Conservation (phyloP, 176 grass and related monocot genomes). For the Oryza meyeriana region DNA sequence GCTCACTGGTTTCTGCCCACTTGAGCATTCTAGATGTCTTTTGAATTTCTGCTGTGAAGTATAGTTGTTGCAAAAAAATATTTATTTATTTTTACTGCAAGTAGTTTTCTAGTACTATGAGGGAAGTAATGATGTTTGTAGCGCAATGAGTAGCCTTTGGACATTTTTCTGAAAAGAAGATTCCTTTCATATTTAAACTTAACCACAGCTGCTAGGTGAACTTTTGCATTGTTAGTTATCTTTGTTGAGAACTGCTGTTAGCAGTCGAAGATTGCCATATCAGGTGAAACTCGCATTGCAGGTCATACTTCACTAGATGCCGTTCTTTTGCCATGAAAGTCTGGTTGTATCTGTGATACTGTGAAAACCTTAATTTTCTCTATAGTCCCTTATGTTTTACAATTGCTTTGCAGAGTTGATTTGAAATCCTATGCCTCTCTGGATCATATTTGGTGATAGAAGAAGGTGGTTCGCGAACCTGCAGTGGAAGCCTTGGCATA, state of each 20-base stretch:
- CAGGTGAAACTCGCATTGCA: neutral
- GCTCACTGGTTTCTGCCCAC: neutral
- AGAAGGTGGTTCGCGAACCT: constrained; percentile 43
- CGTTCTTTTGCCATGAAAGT: neutral
- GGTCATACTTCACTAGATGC: neutral
- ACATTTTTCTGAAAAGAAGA: neutral
- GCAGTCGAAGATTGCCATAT: neutral
- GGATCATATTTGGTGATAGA: constrained; percentile 72
- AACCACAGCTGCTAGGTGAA: neutral
- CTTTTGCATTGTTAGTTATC: neutral
- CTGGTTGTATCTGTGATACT: neutral
- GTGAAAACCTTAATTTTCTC: neutral
- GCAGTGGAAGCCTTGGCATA: constrained; percentile 59
- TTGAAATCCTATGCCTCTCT: constrained; percentile 72
- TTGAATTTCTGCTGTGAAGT: neutral
- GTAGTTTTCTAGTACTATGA: neutral
- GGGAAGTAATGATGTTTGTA: neutral
- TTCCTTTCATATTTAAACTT: neutral
- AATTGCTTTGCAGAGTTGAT: constrained; percentile 56
- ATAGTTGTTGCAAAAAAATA: neutral
- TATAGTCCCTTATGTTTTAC: neutral
- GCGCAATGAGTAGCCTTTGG: neutral
- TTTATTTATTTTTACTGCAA: neutral
- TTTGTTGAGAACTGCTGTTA: neutral
- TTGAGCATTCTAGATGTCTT: too few relatives aligned